These are phyloP conservation scores for Papiliotrema laurentii DNA, from an alignment of 1,284 basidiomycete genomes.

Conservation along the genomic window DNA sequence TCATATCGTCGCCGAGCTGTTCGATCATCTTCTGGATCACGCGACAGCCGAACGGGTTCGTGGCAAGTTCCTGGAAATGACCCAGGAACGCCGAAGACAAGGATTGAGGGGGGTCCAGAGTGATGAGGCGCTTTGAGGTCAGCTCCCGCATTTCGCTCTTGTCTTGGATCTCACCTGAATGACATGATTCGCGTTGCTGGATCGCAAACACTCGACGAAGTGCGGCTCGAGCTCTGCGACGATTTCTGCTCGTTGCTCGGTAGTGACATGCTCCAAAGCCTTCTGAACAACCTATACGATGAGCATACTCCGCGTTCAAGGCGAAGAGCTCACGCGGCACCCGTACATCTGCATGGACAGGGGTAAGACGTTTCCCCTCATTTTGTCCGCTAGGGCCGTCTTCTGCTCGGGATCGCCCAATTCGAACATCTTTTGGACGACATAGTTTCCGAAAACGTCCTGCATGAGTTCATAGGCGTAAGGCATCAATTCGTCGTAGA, in stretches of 20 bases:
- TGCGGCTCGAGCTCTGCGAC: slow-evolving; percentile 76
- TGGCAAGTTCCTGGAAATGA: slow-evolving; percentile 76
- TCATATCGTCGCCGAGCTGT: slow-evolving; percentile 66
- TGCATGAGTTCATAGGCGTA: slow-evolving; percentile 75
- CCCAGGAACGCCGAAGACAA: slow-evolving; percentile 76
- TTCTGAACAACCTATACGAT: slow-evolving; percentile 48
- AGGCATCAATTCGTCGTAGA: slow-evolving; percentile 91
- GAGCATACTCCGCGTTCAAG: neutral
- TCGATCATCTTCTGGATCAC: slow-evolving; percentile 93
- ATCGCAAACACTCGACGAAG: slow-evolving; percentile 81
- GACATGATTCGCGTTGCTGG: slow-evolving; percentile 94
- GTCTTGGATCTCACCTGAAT: slow-evolving; percentile 43
- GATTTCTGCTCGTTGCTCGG: slow-evolving; percentile 70
- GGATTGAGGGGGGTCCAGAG: slow-evolving; percentile 67
- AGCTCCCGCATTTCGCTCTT: slow-evolving; percentile 9
- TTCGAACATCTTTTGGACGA: slow-evolving; percentile 93
- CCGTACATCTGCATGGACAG: slow-evolving; percentile 94
- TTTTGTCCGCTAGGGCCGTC: slow-evolving; percentile 63
- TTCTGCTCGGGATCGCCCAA: slow-evolving; percentile 75
- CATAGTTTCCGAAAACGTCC: slow-evolving; percentile 97
- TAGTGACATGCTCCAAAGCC: slow-evolving; percentile 77
- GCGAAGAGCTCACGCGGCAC: slow-evolving; percentile 53
- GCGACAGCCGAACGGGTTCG: slow-evolving; percentile 90
- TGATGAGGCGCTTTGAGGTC: slow-evolving; percentile 55
- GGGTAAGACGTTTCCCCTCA: slow-evolving; percentile 73